Percentiles rank a stretch among this genome's conserved stretches.
Conservation (phyloP, 495 filamentous ascomycete species). For the Aspergillus bridgeri region DNA sequence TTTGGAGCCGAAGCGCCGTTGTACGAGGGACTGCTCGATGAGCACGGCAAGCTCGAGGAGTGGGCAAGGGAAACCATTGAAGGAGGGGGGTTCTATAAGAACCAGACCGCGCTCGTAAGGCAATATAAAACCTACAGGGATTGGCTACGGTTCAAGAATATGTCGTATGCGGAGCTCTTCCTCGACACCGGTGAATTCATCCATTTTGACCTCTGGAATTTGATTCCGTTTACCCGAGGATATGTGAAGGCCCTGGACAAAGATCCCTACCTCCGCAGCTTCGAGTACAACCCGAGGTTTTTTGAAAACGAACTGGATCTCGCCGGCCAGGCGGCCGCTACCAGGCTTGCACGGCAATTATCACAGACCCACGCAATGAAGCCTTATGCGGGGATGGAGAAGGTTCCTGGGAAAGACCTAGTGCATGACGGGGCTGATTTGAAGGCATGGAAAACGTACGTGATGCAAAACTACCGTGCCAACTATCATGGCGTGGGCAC, state of each 20-base stretch:
- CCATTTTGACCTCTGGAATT: constrained; percentile 37
- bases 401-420: constrained; percentile 36
- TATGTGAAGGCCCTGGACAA: constrained; percentile 43
- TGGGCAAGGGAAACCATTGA: constrained; percentile 25
- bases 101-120: constrained; percentile 18
- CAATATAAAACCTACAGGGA: constrained; percentile 29
- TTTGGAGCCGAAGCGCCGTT: constrained; percentile 20
- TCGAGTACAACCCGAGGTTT: constrained; percentile 48
- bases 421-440: constrained; percentile 33
- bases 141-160: constrained; percentile 26
- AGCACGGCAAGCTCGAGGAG: constrained; percentile 22
- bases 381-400: constrained; percentile 34
- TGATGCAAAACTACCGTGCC: constrained; percentile 27
- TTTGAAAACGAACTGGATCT: constrained; percentile 47
- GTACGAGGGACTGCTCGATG: constrained; percentile 11
- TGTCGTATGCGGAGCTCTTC: constrained; percentile 28
- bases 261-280: constrained; percentile 36
- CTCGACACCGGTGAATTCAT: constrained; percentile 31
- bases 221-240: constrained; percentile 52
- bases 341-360: constrained; percentile 45
- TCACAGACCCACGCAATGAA: constrained; percentile 29
- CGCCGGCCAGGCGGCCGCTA: constrained; percentile 46
- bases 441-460: constrained; percentile 38
- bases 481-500: constrained; percentile 48
- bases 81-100: constrained; percentile 28